Base-by-base conservation (phyloP, 768 basidiomycete species). In the Rhodotorula diobovata region DNA sequence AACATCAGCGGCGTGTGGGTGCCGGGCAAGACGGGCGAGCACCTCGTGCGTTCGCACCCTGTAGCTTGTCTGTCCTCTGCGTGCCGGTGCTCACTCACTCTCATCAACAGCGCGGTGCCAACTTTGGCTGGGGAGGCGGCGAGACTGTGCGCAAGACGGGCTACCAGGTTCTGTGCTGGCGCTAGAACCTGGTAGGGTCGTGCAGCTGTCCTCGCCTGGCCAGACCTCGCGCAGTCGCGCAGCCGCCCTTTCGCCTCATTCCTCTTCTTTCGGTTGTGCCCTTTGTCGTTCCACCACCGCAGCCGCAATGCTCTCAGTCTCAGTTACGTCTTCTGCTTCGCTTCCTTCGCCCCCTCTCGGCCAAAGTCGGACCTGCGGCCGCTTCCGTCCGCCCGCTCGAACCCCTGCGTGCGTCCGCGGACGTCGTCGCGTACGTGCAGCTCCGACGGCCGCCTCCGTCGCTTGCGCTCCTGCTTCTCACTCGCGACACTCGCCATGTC, bases 21-120 rank as follows among this genome's bases (percentile, higher is more conserved):
- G n/a, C 89, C 89, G 10, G 90, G 89, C 4, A 91, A 91, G 81
- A 85, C 87, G 1, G 87, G 85, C 2, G 82, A 84, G 69, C 90
- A 91, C 80, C 80, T 91, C 41, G 89, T 89, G 15, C 48, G 70
- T 63, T 25, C 28, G 68, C n/a, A 34, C 85, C 73, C 11, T 45
- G 10, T 15, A 18, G 20, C 43, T 21, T 23, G 8, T 35, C 30
- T 21, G 9, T 21, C 16, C 41, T 4, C 7, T 4, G n/a, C 39
- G 7, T 20, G n/a, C 16, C 16, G 28, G 1, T 25, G 34, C 30
- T 16, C 16, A 28, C 60, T 32, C 32, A 9, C 7, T 11, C 34
- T 16, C 23, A 2, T 14, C 48, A 84, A 83, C 81, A 85, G 84
- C 81, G 80, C 32, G 84, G 81, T 12, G 82, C 81, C 35, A 81